Percentiles rank a stretch among this genome's conserved stretches.
Conservation (phyloP, 495 filamentous ascomycete species). For the Apodospora peruviana region DNA sequence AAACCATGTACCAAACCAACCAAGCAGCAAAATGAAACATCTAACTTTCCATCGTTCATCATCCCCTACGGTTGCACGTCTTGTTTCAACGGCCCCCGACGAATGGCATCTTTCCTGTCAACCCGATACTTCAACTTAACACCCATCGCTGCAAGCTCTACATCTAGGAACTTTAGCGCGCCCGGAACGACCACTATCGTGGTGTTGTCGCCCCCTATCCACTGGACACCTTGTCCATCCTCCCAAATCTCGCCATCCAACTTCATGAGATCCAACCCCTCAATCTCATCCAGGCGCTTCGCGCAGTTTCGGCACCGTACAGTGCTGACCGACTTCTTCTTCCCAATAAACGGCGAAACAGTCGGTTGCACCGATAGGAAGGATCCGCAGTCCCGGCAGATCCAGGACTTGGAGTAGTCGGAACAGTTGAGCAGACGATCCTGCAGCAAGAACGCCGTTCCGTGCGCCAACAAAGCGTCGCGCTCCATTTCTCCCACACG, state of each 20-base stretch:
- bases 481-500: slow-evolving; percentile 99
- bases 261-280: slow-evolving; percentile 53
- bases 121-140: slow-evolving; percentile 61
- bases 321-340: slow-evolving; percentile 44
- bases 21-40: too few relatives aligned
- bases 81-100: slow-evolving; percentile 32
- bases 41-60: too few relatives aligned
- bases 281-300: slow-evolving; percentile 45
- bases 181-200: slow-evolving; percentile 89
- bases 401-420: slow-evolving; percentile 80
- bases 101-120: slow-evolving; percentile 46
- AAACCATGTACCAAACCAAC: too few relatives aligned
- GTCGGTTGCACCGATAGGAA: slow-evolving; percentile 80
- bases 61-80: slow-evolving; percentile 8
- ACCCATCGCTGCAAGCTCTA: slow-evolving; percentile 76
- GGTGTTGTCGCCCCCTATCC: slow-evolving; percentile 82
- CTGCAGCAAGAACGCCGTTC: slow-evolving; percentile 88
- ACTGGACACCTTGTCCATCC: slow-evolving; percentile 75
- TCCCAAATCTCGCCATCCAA: slow-evolving; percentile 77
- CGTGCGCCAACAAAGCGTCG: slow-evolving; percentile 89
- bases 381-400: slow-evolving; percentile 80
- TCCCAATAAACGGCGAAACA: slow-evolving; percentile 62
- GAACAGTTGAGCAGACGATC: slow-evolving; percentile 96
- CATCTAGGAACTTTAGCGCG: slow-evolving; percentile 87
- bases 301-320: slow-evolving; percentile 86